A percentile compares a stretch with the other conserved stretches of the same genome.
These are phyloP conservation scores for Aspergillus mulundensis DNA, from an alignment of 495 filamentous ascomycete species.

Conservation along the genomic window DNA sequence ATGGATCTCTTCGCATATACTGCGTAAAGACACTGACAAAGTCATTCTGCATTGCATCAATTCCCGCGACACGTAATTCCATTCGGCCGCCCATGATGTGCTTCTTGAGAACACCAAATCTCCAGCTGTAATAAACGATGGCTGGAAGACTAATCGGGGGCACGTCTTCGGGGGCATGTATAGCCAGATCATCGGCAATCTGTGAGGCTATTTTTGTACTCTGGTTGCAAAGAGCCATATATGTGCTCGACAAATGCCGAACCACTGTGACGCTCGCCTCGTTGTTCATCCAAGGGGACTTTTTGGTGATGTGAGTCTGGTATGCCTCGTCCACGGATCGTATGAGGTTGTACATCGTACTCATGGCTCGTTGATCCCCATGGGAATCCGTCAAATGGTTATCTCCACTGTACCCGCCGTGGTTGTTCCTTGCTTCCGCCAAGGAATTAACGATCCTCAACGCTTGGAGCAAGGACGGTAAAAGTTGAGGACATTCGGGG, in stretches of 20 bases:
- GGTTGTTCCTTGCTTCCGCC: slow-evolving; percentile 24
- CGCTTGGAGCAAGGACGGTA: slow-evolving; percentile 16
- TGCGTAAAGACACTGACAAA: slow-evolving; percentile 59
- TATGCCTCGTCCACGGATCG: slow-evolving; percentile 31
- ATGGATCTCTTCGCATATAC: slow-evolving; percentile 40
- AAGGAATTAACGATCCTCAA: slow-evolving; percentile 22
- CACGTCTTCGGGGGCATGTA: slow-evolving; percentile 37
- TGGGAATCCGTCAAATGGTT: slow-evolving; percentile 17
- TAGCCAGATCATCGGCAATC: slow-evolving; percentile 34
- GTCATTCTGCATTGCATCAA: slow-evolving; percentile 66
- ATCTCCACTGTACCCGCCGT: slow-evolving; percentile 14
- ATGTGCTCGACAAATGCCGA: slow-evolving; percentile 24
- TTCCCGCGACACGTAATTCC: slow-evolving; percentile 76
- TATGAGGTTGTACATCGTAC: slow-evolving; percentile 25
- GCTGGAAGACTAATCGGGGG: slow-evolving; percentile 23
- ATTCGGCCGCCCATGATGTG: slow-evolving; percentile 79
- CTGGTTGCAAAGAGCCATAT: slow-evolving; percentile 21
- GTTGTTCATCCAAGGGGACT: slow-evolving; percentile 34
- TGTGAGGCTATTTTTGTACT: slow-evolving; percentile 22
- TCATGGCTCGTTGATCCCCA: slow-evolving; percentile 14
- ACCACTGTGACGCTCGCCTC: slow-evolving; percentile 34
- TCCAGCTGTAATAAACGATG: slow-evolving; percentile 62
- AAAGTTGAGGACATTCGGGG: slow-evolving; percentile 24
- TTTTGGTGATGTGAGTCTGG: slow-evolving; percentile 36
- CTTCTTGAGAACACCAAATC: slow-evolving; percentile 62